Percentiles rank a stretch among this genome's conserved stretches.
phyloP scores from a whole-genome alignment of 306 rosid species.

The Lupinus albus region DNA sequence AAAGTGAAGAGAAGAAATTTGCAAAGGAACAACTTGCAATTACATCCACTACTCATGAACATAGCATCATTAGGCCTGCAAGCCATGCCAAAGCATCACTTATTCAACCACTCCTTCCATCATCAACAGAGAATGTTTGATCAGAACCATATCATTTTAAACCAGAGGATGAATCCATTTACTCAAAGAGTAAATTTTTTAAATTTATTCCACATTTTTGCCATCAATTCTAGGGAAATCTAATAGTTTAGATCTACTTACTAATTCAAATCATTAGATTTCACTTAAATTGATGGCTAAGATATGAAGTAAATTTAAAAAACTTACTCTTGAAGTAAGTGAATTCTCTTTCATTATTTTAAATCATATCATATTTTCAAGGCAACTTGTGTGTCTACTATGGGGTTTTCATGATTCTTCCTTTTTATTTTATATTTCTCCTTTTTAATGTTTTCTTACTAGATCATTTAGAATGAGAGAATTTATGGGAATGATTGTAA shows the following conservation, averaged over 20 bases:
- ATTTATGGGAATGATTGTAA: conserved; percentile 53
- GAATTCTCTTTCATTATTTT: no score
- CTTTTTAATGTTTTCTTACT: conserved; percentile 48
- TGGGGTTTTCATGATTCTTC: conserved; percentile 32
- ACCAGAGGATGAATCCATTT: no score
- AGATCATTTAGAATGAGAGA: conserved; percentile 49
- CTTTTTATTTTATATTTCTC: neutral
- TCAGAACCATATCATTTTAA: conserved; percentile 33
- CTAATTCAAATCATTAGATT: no score
- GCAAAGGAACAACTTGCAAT: conserved; percentile 60
- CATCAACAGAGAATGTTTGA: conserved; percentile 80
- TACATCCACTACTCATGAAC: conserved; percentile 60
- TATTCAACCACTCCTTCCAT: conserved; percentile 81
- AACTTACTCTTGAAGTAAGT: no score
- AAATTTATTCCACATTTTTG: no score
- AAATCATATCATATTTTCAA: no score
- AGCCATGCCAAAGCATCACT: conserved; percentile 67
- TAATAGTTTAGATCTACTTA: no score
- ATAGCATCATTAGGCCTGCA: conserved; percentile 56
- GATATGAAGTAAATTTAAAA: no score
- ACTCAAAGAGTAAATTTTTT: no score
- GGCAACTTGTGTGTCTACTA: conserved; percentile 53
- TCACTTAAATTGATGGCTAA: no score
- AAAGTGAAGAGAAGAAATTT: conserved; percentile 79
- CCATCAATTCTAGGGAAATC: no score